Base-by-base conservation (phyloP, 176 grass and related monocot genomes). In the Oropetium thomaeum region DNA sequence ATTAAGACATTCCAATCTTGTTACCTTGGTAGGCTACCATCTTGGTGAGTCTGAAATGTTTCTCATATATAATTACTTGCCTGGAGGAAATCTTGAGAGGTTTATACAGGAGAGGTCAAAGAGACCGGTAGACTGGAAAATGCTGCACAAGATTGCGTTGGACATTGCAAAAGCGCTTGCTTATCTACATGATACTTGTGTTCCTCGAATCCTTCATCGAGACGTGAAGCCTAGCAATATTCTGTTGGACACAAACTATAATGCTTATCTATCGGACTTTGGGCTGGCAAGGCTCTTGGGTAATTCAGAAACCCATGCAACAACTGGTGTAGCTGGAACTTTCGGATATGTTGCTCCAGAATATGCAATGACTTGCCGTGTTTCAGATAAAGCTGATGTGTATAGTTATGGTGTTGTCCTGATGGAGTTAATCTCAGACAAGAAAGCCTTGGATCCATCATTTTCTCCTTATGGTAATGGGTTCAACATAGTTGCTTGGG, bases 321-420 rank as follows among this genome's bases (percentile, higher is more conserved):
- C 93, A 37, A 97, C 93, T 55, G 93, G 93, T 79, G 93, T 97
- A 42, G 93, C 93, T 51, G 93, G 93, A 58, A 97, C 93, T 43
- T 97, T 97, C 84, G 93, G 93, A 62, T 97, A 97, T 82, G 93
- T 97, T 62, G 93, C 93, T 84, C 93, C 93, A 28, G 93, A 97
- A 67, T 97, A 97, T 59, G 93, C 93, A 11, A 97, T 97, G 93
- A 97, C 93, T 38, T 97, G 90, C 66, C 90, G 93, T 54, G 93
- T 97, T 73, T 97, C 93, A 55, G 93, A 97, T 84, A 97, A 97
- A 73, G 93, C 90, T 39, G 93, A 97, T 64, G 93, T 91, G 30
- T 97, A 97, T 77, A 97, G 93, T 69, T 97, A 93, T 8, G 93
- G 93, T 43, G 93, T 97, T 82, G 93, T 97, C 70, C 89, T 97